phyloP scores from a whole-genome alignment of 2,329 filamentous ascomycete genomes.

The Xylariaceae sp. region DNA sequence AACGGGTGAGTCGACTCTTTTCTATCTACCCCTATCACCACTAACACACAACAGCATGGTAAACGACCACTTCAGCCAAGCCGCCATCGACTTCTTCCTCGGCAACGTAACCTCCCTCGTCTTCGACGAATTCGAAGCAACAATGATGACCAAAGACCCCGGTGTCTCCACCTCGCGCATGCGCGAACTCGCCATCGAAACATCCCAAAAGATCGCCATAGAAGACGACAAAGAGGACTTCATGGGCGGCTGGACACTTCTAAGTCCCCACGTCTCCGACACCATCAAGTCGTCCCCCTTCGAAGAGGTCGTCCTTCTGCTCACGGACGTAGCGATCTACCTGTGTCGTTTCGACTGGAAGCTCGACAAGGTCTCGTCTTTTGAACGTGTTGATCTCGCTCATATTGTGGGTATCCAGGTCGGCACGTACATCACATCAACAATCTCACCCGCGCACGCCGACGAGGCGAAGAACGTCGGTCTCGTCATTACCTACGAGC shows the following conservation, averaged over 20 bases:
- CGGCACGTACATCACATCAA: conserved; percentile 87
- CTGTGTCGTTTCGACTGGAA: conserved; percentile 92
- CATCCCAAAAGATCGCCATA: conserved; percentile 79
- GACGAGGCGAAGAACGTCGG: conserved; percentile 80
- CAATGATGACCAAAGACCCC: conserved; percentile 90
- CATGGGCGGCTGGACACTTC: conserved; percentile 81
- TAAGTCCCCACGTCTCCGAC: conserved; percentile 68
- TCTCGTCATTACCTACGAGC: conserved; percentile 71
- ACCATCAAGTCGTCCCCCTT: conserved; percentile 67
- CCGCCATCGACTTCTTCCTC: conserved; percentile 87
- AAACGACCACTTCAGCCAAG: conserved; percentile 95
- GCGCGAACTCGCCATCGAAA: conserved; percentile 83
- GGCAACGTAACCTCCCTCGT: conserved; percentile 80
- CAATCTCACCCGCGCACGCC: conserved; percentile 68
- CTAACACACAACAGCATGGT: conserved; percentile 63
- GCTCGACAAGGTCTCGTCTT: conserved; percentile 87
- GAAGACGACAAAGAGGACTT: conserved; percentile 79
- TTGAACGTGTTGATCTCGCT: conserved; percentile 75
- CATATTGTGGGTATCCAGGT: conserved; percentile 68
- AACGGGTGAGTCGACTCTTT: conserved; percentile 48
- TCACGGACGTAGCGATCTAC: conserved; percentile 82
- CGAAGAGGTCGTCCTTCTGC: conserved; percentile 79
- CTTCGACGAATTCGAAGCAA: conserved; percentile 90
- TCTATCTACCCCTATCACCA: neutral
- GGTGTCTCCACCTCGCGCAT: conserved; percentile 81